Evolutionary conservation across 2,329 filamentous ascomycete genomes (phyloP).

Genomic region (Aspergillus sp.): DNA sequence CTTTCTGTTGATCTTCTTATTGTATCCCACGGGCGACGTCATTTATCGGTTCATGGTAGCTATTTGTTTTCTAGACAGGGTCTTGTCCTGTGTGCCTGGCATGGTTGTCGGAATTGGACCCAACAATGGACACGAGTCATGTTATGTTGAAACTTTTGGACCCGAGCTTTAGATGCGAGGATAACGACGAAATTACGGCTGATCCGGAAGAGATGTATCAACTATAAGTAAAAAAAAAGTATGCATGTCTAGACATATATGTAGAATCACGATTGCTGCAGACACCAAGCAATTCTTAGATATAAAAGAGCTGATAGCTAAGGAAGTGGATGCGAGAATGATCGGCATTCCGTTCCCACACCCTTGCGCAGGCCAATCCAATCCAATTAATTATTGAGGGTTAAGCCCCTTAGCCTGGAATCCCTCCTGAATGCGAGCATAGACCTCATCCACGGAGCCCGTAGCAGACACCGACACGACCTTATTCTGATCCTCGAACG

Average conservation of each 20-base stretch:
- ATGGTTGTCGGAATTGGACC: conserved; percentile 12
- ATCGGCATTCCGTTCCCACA: too few species aligned
- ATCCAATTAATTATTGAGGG: conserved; percentile 16
- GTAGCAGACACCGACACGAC: conserved; percentile 80
- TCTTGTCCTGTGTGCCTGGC: conserved; percentile 4
- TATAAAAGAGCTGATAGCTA: neutral
- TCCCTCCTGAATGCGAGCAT: conserved; percentile 52
- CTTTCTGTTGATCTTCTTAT: conserved; percentile 4
- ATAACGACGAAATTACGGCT: neutral
- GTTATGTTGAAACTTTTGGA: conserved; percentile 6
- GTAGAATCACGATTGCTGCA: neutral
- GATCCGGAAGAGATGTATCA: neutral
- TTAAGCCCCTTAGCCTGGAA: conserved; percentile 46
- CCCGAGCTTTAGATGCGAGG: neutral
- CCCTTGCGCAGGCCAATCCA: neutral
- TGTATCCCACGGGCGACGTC: conserved; percentile 6
- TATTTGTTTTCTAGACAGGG: conserved; percentile 17
- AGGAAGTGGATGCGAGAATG: too few species aligned
- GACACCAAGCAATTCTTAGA: neutral
- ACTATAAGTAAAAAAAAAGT: neutral
- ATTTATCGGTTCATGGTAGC: conserved; percentile 17
- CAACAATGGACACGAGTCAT: conserved; percentile 22
- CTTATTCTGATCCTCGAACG: conserved; percentile 72
- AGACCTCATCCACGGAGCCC: conserved; percentile 64
- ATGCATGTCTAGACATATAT: neutral